A percentile compares a stretch with the other conserved stretches of the same genome.
These are phyloP conservation scores for Clavispora fructus DNA, from an alignment of 805 yeast species.

Conservation along the genomic window DNA sequence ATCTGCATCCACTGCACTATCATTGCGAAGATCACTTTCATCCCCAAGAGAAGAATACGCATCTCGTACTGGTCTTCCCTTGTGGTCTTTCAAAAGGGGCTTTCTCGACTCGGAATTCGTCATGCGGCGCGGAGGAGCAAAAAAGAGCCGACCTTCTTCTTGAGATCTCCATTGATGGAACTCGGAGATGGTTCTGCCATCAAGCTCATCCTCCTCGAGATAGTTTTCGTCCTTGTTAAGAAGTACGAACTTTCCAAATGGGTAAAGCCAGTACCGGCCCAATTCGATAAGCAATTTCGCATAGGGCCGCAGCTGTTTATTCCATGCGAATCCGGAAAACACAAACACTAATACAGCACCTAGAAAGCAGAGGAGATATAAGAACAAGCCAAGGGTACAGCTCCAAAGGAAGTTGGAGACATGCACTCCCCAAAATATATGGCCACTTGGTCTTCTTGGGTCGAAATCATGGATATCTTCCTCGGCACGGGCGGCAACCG, in stretches of 20 bases:
- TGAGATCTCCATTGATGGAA: constrained; percentile 83
- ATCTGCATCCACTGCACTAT: constrained; percentile 12
- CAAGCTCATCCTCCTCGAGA: constrained; percentile 79
- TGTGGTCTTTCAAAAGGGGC: constrained; percentile 39
- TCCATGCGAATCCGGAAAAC: constrained; percentile 35
- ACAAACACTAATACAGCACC: constrained; percentile 45
- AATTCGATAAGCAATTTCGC: constrained; percentile 54
- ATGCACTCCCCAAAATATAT: constrained; percentile 56
- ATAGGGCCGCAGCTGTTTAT: constrained; percentile 55
- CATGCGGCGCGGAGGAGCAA: constrained; percentile 56
- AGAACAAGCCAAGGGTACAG: constrained; percentile 60
- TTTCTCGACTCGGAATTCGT: constrained; percentile 27
- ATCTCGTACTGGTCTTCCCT: constrained; percentile 36
- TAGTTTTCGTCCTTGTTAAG: constrained; percentile 75
- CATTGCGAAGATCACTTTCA: constrained; percentile 7
- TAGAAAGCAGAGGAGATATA: constrained; percentile 48
- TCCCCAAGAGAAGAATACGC: constrained; percentile 29
- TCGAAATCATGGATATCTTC: constrained; percentile 84
- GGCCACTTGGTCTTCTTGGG: constrained; percentile 38
- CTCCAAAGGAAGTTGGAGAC: constrained; percentile 74
- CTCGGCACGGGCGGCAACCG: constrained; percentile 87
- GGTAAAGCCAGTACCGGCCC: constrained; percentile 70
- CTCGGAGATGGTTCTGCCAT: constrained; percentile 80
- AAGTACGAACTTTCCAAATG: constrained; percentile 87
- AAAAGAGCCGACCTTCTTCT: constrained; percentile 74